phyloP scores from a whole-genome alignment of 208 protist species.

The Crithidia mellificae region DNA sequence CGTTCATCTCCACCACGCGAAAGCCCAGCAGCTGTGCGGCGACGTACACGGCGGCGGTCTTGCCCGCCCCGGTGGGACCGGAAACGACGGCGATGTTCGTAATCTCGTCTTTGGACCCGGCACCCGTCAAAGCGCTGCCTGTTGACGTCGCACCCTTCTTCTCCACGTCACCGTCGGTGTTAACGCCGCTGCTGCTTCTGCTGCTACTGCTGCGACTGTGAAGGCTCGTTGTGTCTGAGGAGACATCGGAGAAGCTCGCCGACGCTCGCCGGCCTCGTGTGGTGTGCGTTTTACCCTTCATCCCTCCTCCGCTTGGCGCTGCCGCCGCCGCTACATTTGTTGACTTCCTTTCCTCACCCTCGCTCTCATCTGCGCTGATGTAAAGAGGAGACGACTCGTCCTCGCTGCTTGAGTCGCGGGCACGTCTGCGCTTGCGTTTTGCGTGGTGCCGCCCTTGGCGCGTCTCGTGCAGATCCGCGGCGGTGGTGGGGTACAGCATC shows the following conservation, averaged over 20 bases:
- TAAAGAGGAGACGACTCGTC: background rate
- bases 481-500: slow-evolving; percentile 12
- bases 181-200: slow-evolving; percentile 12
- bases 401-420: background rate
- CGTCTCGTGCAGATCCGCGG: background rate
- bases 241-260: background rate
- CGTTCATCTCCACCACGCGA: slow-evolving; percentile 86
- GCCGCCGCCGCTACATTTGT: background rate
- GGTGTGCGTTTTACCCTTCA: background rate
- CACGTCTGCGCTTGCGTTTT: background rate
- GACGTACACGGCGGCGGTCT: slow-evolving; percentile 82
- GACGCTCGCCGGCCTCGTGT: background rate
- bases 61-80: slow-evolving; percentile 70
- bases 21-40: slow-evolving; percentile 72
- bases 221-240: background rate
- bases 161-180: slow-evolving; percentile 20
- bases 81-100: slow-evolving; percentile 83
- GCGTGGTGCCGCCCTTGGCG: background rate
- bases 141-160: too few relatives aligned
- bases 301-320: background rate
- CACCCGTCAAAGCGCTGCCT: too few relatives aligned
- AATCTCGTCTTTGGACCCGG: slow-evolving; percentile 47
- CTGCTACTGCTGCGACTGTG: background rate
- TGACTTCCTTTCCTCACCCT: too few relatives aligned
- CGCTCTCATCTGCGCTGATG: slow-evolving; percentile 1